These are phyloP conservation scores for Jasminum sambac DNA, from an alignment of 257 asterid species.

Conservation along the genomic window DNA sequence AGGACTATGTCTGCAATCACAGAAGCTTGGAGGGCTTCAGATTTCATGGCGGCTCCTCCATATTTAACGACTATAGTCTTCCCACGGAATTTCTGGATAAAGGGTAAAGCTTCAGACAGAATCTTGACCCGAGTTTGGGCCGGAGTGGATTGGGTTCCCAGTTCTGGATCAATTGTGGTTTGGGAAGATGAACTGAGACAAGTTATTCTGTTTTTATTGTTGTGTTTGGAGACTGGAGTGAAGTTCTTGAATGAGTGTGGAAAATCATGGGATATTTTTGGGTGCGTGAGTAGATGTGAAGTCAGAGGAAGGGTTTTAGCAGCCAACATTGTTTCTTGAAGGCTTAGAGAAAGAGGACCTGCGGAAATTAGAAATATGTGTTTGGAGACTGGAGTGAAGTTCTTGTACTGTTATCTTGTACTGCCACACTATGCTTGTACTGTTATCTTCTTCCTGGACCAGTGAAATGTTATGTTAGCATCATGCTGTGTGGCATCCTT, in stretches of 20 bases:
- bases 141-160: constrained; percentile 37
- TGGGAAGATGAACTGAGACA: constrained; percentile 47
- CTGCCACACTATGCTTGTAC: too few relatives aligned
- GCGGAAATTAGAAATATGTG: background rate
- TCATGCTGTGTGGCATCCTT: too few relatives aligned
- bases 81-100: constrained; percentile 72
- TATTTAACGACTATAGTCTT: constrained; percentile 83
- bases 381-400: too few relatives aligned
- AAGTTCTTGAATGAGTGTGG: constrained; percentile 24
- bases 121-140: constrained; percentile 64
- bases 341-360: constrained; percentile 1
- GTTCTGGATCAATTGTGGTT: constrained; percentile 34
- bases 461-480: too few relatives aligned
- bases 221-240: constrained; percentile 20
- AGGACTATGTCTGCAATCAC: constrained; percentile 79
- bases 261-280: constrained; percentile 28
- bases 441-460: too few relatives aligned
- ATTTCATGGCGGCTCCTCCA: constrained; percentile 89
- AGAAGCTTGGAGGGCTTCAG: constrained; percentile 80
- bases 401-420: too few relatives aligned
- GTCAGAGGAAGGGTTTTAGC: constrained; percentile 44
- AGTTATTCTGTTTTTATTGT: constrained; percentile 19
- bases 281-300: constrained; percentile 26
- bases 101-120: constrained; percentile 76
- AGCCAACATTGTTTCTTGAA: constrained; percentile 46